phyloP scores from a whole-genome alignment of 768 basidiomycete genomes.

The Postia placenta region DNA sequence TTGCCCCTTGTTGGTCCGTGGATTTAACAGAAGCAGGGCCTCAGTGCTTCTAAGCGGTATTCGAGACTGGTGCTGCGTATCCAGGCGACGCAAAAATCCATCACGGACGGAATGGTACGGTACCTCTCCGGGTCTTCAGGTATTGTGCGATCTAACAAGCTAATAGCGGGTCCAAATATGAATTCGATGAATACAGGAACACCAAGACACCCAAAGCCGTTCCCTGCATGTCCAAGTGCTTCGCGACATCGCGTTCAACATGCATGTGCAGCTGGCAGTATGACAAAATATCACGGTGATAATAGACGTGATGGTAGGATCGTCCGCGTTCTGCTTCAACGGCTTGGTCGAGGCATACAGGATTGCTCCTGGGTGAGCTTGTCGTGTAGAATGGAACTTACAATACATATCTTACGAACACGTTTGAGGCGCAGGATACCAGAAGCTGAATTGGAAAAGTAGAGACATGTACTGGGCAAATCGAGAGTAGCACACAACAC shows the following conservation, averaged over 20 bases:
- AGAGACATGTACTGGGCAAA: not conserved
- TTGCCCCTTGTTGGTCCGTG: not conserved
- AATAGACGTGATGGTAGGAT: not conserved
- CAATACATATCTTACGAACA: not conserved
- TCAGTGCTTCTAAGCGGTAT: not conserved
- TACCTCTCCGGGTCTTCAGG: not conserved
- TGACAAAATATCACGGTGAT: not conserved
- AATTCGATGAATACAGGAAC: not conserved
- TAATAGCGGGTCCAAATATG: not conserved
- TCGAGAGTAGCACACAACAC: not conserved
- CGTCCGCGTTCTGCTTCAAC: conserved; percentile 1
- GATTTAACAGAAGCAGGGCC: not conserved
- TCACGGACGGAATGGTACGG: conserved; percentile 1
- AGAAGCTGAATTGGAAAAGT: no score
- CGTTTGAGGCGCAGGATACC: no score
- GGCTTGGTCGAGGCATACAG: not conserved
- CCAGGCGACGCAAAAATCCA: not conserved
- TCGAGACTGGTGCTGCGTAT: not conserved
- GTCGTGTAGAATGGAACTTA: conserved; percentile 3
- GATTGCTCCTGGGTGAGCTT: not conserved
- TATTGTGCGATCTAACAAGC: not conserved
- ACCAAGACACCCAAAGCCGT: not conserved
- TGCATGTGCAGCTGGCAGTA: not conserved
- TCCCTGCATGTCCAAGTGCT: not conserved
- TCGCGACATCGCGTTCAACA: no score